Conservation (phyloP, 345 rosid species). For the Excoecaria cochinchinensis region DNA sequence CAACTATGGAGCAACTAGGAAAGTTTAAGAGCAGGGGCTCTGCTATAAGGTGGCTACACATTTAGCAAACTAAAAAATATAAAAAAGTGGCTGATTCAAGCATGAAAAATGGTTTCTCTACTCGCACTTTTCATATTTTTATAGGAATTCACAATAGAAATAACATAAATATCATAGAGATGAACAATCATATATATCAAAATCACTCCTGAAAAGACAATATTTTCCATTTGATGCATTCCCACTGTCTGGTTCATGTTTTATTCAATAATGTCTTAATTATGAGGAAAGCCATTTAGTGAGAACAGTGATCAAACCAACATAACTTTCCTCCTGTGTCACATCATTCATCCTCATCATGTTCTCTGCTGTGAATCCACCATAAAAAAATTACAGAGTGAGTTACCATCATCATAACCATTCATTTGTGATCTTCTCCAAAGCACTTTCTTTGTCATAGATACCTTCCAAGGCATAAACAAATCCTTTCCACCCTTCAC, state of each 20-base stretch:
- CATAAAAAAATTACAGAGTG: conserved; percentile 69
- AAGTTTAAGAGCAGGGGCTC: background rate
- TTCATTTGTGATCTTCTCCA: conserved; percentile 50
- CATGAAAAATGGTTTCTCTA: background rate
- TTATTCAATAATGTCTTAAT: background rate
- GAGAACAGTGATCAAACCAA: conserved; percentile 69
- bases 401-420: conserved; percentile 43
- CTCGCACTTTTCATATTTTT: background rate
- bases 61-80: background rate
- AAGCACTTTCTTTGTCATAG: conserved; percentile 58
- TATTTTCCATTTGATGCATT: background rate
- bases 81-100: background rate
- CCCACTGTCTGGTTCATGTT: background rate
- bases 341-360: conserved; percentile 34
- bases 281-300: conserved; percentile 31
- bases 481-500: conserved; percentile 94
- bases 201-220: background rate
- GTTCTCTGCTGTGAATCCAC: conserved; percentile 81
- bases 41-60: background rate
- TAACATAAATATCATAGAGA: background rate
- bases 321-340: conserved; percentile 58
- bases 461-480: conserved; percentile 74
- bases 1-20: background rate
- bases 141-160: background rate
- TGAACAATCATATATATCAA: background rate